Evolutionary conservation across 2,329 filamentous ascomycete genomes (phyloP).

Genomic region (Fusarium ramigenum): DNA sequence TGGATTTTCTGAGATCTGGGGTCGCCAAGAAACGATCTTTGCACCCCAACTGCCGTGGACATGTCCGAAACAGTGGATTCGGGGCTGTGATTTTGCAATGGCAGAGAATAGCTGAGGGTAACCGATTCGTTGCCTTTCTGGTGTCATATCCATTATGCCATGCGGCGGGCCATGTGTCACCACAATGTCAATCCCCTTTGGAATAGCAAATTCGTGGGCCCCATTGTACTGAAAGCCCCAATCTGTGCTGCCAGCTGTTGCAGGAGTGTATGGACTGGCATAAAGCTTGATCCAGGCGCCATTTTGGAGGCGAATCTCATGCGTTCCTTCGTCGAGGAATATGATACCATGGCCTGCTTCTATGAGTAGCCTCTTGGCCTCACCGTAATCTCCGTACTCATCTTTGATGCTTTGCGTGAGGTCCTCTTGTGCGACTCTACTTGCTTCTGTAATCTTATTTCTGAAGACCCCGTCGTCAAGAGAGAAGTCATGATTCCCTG

Average conservation of each 20-base stretch:
- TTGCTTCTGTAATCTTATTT: constrained; percentile 37
- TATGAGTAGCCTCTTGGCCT: constrained; percentile 44
- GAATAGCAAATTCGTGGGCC: constrained; percentile 42
- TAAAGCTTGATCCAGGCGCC: constrained; percentile 54
- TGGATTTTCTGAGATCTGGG: constrained; percentile 37
- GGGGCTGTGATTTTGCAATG: constrained; percentile 43
- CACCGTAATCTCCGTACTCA: constrained; percentile 51
- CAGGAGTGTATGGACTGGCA: constrained; percentile 57
- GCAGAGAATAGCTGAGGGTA: constrained; percentile 46
- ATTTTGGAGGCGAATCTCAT: constrained; percentile 52
- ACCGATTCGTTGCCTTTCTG: constrained; percentile 41
- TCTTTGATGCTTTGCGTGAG: constrained; percentile 8
- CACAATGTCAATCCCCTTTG: constrained; percentile 42
- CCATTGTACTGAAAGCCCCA: constrained; percentile 57
- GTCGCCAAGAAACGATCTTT: constrained; percentile 59
- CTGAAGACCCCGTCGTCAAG: constrained; percentile 50
- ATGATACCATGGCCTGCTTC: constrained; percentile 46
- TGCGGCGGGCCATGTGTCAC: constrained; percentile 50
- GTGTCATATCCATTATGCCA: constrained; percentile 54
- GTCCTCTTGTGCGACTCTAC: constrained; percentile 1
- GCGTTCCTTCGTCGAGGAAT: constrained; percentile 54
- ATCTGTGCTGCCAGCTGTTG: constrained; percentile 38
- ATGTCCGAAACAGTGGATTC: constrained; percentile 52
- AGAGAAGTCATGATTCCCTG: constrained; percentile 63
- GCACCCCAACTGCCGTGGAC: constrained; percentile 49